phyloP scores from a whole-genome alignment of 164 flowering plant genomes.

The Vitis vinifera region ASM3070453v1 NC_081812.1:9942501-9943000 shows the following conservation, averaged over 20 bases:
- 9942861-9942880: constrained; percentile 51
- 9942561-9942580: constrained; percentile 47
- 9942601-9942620: constrained; percentile 50
- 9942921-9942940: constrained; percentile 84
- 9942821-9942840: constrained; percentile 42
- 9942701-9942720: constrained; percentile 56
- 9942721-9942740: constrained; percentile 72
- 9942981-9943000: not conserved
- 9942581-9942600: constrained; percentile 54
- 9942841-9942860: constrained; percentile 54
- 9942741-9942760: not conserved
- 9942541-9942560: constrained; percentile 63
- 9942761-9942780: not conserved
- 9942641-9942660: constrained; percentile 24
- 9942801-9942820: constrained; percentile 43
- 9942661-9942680: constrained; percentile 30
- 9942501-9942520: constrained; percentile 46
- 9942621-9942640: constrained; percentile 45
- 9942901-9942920: constrained; percentile 70
- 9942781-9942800: not conserved
- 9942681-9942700: constrained; percentile 54
- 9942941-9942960: constrained; percentile 73
- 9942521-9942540: constrained; percentile 48
- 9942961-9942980: not conserved
- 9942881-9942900: constrained; percentile 68